Base-by-base conservation (phyloP, 78 protist species). In the Emiliania huxleyi region DNA sequence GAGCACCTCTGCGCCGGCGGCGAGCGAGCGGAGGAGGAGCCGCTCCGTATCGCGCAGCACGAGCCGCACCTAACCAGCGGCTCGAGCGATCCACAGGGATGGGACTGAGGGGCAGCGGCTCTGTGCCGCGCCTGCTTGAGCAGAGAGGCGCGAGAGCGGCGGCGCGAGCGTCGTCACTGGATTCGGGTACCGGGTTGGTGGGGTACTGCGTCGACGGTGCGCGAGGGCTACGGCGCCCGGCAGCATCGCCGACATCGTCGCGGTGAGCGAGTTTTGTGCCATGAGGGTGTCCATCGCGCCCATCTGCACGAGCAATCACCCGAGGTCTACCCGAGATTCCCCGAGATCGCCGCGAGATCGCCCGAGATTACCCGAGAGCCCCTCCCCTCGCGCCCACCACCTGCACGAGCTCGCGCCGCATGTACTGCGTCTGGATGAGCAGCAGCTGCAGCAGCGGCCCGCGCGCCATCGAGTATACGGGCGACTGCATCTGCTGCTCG, bases 381-480 rank as follows among this genome's bases (percentile, higher is more conserved):
- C n/a, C n/a, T n/a, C n/a, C n/a, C n/a, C n/a, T n/a, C n/a, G n/a
- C 5, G 22, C 48, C 46, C 85, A 77, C 40, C 85, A 40, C 46
- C 19, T 6, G 25, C n/a, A 77, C 29, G 33, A 77, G 25, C 85
- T 77, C 85, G 29, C 44, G 85, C 48, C n/a, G 15, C 85, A 77
- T 77, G 85, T 77, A 77, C 85, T 77, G 85, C 85, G 85, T 77
- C 85, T 77, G 85, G 85, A 77, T 77, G 85, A 77, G 44, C 35
- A 77, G 85, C 46, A 77, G 44, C 46, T 77, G 85, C 46, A 77
- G 85, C 48, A 77, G 85, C 44, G 85, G 85, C 33, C 85, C 85
- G 1, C 23, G 85, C 4, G 23, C 6, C 85, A 77, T 37, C 46
- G 37, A 40, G 48, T 40, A 77, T 23, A 48, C 85, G 46, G 85